phyloP scores from a whole-genome alignment of 2,329 filamentous ascomycete genomes.

The Fusarium pininemorale region DNA sequence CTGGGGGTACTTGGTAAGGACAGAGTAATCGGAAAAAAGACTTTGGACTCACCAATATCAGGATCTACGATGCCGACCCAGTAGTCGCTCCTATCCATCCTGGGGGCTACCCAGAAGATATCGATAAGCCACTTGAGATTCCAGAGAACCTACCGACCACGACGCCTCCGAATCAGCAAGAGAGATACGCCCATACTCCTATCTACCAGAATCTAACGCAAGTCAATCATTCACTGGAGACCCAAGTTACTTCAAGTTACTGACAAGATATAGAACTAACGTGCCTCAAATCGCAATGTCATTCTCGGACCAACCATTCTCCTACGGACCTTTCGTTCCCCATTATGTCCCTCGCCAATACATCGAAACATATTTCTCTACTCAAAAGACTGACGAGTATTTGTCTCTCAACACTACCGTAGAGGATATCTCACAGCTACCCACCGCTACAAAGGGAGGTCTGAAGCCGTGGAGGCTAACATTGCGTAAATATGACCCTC shows the following conservation, averaged over 20 bases:
- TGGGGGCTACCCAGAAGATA: slow-evolving; percentile 54
- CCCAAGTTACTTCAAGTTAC: rapidly evolving
- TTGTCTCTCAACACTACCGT: slow-evolving; percentile 62
- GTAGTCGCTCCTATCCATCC: slow-evolving; percentile 49
- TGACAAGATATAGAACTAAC: slow-evolving; percentile 54
- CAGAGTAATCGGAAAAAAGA: no score
- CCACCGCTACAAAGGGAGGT: neutral
- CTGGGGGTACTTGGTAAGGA: slow-evolving; percentile 57
- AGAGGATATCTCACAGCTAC: slow-evolving; percentile 55
- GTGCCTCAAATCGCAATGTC: slow-evolving; percentile 66
- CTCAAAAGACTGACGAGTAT: slow-evolving; percentile 56
- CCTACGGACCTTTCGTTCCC: slow-evolving; percentile 65
- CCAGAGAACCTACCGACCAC: slow-evolving; percentile 53
- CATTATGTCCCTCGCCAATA: slow-evolving; percentile 65
- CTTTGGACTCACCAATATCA: slow-evolving; percentile 33
- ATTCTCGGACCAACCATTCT: slow-evolving; percentile 62
- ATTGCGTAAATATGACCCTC: slow-evolving; percentile 56
- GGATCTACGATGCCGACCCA: slow-evolving; percentile 61
- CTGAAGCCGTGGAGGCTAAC: slow-evolving; percentile 57
- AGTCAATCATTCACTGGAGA: slow-evolving; percentile 1
- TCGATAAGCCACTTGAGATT: slow-evolving; percentile 57
- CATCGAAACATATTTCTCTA: slow-evolving; percentile 64
- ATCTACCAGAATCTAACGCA: slow-evolving; percentile 63
- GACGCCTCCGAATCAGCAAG: slow-evolving; percentile 53
- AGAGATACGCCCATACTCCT: slow-evolving; percentile 58